Conservation (phyloP, 805 yeast genomes). For the Wickerhamiella alocasiicola region DNA sequence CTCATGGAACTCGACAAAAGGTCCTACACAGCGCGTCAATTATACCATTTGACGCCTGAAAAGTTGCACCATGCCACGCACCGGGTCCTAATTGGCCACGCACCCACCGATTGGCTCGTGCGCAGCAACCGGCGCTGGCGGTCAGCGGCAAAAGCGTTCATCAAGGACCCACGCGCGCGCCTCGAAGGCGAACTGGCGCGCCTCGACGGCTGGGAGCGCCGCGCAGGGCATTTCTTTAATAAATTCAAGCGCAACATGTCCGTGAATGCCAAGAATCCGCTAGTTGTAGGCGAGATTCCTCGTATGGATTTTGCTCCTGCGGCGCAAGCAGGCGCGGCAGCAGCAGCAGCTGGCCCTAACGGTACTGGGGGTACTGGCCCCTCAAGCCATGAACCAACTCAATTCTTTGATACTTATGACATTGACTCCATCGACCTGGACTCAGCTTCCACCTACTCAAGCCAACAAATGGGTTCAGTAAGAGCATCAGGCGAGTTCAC, state of each 20-base stretch:
- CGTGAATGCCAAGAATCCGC: background rate
- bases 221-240: background rate
- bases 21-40: conserved; percentile 26
- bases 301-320: background rate
- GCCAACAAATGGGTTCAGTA: background rate
- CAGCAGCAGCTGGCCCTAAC: background rate
- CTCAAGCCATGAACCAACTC: no score
- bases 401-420: no score
- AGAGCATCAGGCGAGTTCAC: background rate
- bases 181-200: background rate
- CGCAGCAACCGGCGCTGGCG: conserved; percentile 6
- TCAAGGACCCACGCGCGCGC: background rate
- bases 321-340: background rate
- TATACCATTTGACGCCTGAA: conserved; percentile 22
- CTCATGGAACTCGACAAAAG: conserved; percentile 12
- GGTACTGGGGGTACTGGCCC: background rate
- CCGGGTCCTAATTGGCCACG: conserved; percentile 25
- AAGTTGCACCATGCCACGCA: conserved; percentile 25
- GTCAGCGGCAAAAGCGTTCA: background rate
- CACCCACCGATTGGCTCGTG: conserved; percentile 19
- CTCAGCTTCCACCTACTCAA: background rate
- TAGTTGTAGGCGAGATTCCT: background rate
- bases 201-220: background rate
- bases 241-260: background rate
- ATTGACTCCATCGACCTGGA: background rate